Conservation (phyloP, 352 stramenopile species). For the Phytopythium chamaehyphon region DNA sequence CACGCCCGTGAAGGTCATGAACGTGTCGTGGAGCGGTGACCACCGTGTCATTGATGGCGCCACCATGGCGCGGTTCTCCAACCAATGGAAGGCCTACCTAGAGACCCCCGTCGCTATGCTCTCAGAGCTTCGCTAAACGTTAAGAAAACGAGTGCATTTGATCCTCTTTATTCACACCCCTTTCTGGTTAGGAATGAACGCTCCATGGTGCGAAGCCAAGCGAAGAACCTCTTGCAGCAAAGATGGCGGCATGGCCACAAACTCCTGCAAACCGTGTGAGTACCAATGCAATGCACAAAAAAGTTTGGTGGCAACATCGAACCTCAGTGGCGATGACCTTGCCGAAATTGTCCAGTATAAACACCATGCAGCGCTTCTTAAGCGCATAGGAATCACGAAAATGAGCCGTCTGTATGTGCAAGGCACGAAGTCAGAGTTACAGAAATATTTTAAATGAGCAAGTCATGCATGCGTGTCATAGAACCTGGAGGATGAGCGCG, state of each 20-base stretch:
- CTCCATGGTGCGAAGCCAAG: constrained; percentile 55
- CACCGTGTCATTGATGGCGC: constrained; percentile 98
- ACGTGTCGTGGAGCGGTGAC: constrained; percentile 97
- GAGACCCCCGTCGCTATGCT: constrained; percentile 94
- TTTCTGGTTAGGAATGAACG: constrained; percentile 62
- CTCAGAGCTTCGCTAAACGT: constrained; percentile 76
- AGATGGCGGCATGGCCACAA: constrained; percentile 50
- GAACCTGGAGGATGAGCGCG: constrained; percentile 64
- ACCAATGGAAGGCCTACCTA: constrained; percentile 94
- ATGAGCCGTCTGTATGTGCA: constrained; percentile 52
- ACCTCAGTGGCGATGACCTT: constrained; percentile 71
- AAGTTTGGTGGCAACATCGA: neutral
- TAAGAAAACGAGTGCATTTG: neutral
- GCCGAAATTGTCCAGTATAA: constrained; percentile 78
- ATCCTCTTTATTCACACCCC: neutral
- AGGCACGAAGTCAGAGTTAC: neutral
- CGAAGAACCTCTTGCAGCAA: constrained; percentile 75
- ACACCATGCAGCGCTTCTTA: constrained; percentile 78
- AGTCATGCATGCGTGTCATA: neutral
- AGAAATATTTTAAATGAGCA: neutral
- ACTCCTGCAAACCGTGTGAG: constrained; percentile 27
- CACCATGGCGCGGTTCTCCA: constrained; percentile 97
- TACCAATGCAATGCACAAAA: neutral
- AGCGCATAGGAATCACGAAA: constrained; percentile 62
- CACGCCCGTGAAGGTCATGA: constrained; percentile 89